Base-by-base conservation (phyloP, 2,329 filamentous ascomycete species). In the Exophiala sideris region DNA sequence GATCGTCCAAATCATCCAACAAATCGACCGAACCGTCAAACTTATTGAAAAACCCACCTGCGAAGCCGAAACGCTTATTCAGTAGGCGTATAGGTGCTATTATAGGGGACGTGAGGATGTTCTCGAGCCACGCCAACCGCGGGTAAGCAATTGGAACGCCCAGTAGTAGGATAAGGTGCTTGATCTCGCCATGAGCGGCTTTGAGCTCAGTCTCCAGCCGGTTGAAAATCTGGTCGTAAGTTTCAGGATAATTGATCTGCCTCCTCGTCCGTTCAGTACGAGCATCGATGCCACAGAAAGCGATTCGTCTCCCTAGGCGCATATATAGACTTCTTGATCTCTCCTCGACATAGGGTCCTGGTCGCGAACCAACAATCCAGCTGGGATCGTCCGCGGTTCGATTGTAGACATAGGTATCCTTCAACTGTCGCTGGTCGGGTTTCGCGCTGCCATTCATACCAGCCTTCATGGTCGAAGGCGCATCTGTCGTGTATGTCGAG, bases 61-160 rank as follows among this genome's bases (percentile, higher is more conserved):
- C 87, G 41, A 96, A 73, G 52, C 92, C 92, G 62, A 97, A 95
- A 21, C 91, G 84, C 69, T 91, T 88, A 76, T 96, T 94, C 64
- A 96, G 70, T 59, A 97, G 86, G 66, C 91, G 91, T 67, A 96
- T 84, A 0, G 91, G 91, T 0, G 87, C 91, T 66, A 96, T 91
- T 20, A 96, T 63, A 0, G 92, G 91, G 57, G 89, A 95, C 12
- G 82, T 81, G 63, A 97, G 82, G 54, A 96, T 88, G 66, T 96
- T 96, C 69, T 97, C 92, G 3, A 96, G 79, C 92, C 92, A 96
- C n/a, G 91, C 94, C 50, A 96, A 79, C 63, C 92, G 89, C 1
- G 78, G 79, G 60, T 81, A 78, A 1, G 76, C 75, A 63, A 95
- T 92, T 0, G 91, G 89, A 18, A 88, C 84, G 52, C 87, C 87